phyloP scores from a whole-genome alignment of 129 eudicot species.

The Mikania micrantha region DNA sequence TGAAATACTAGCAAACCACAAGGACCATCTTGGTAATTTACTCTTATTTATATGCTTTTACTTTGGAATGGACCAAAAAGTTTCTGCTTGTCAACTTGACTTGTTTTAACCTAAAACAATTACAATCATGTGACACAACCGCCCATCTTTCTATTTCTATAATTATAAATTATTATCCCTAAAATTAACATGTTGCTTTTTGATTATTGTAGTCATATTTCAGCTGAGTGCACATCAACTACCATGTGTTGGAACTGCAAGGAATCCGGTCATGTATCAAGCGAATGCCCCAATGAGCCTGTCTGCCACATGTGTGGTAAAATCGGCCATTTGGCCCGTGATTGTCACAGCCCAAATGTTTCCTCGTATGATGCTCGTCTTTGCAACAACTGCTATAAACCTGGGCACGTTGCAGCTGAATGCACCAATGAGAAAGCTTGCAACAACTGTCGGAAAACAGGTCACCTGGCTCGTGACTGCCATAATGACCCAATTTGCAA shows the following conservation, averaged over 20 bases:
- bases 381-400: constrained; percentile 50
- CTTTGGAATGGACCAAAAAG: neutral
- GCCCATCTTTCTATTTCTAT: neutral
- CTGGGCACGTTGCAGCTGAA: constrained; percentile 51
- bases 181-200: constrained; percentile 11
- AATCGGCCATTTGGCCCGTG: constrained; percentile 53
- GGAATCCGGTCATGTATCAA: constrained; percentile 54
- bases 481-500: constrained; percentile 37
- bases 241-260: constrained; percentile 73
- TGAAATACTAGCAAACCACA: too few relatives aligned
- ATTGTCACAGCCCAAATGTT: constrained; percentile 33
- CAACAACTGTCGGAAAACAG: constrained; percentile 54
- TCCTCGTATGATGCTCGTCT: constrained; percentile 32
- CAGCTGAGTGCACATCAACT: constrained; percentile 62
- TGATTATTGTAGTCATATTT: constrained; percentile 37
- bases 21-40: too few relatives aligned
- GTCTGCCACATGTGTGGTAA: constrained; percentile 58
- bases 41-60: neutral
- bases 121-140: neutral
- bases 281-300: constrained; percentile 47
- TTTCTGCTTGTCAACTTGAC: neutral
- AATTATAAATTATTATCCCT: neutral
- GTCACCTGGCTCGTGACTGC: constrained; percentile 52
- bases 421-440: constrained; percentile 70
- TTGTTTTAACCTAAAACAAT: neutral